These are phyloP conservation scores for Bruguiera parviflora DNA, from an alignment of 345 rosid species.

Conservation along the genomic window DNA sequence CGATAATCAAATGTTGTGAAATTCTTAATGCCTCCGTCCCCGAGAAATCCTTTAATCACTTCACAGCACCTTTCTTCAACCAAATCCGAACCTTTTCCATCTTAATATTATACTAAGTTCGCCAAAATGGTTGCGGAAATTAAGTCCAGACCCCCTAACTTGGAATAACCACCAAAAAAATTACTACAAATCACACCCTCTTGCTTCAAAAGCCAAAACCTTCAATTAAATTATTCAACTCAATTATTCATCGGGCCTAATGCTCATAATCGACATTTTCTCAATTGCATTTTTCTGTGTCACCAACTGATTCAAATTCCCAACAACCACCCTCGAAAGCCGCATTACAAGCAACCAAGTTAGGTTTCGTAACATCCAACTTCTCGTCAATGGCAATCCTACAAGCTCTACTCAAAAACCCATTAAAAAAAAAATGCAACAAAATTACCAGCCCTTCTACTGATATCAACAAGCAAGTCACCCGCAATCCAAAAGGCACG, in stretches of 20 bases:
- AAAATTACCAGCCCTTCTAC: slow-evolving; percentile 44
- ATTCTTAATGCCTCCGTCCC: slow-evolving; percentile 53
- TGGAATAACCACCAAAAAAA: slow-evolving; percentile 69
- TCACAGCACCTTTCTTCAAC: slow-evolving; percentile 53
- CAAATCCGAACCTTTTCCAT: slow-evolving; percentile 28
- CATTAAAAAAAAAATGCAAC: slow-evolving; percentile 36
- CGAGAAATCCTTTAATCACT: slow-evolving; percentile 60
- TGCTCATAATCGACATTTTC: slow-evolving; percentile 62
- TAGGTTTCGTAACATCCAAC: slow-evolving; percentile 67
- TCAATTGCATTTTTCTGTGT: slow-evolving; percentile 64
- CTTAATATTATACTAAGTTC: slow-evolving; percentile 30
- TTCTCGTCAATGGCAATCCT: slow-evolving; percentile 74
- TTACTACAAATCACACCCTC: slow-evolving; percentile 36
- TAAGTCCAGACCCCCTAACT: slow-evolving; percentile 49
- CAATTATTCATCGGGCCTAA: slow-evolving; percentile 69
- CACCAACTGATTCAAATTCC: slow-evolving; percentile 50
- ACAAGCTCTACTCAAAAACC: slow-evolving; percentile 67
- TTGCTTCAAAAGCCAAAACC: slow-evolving; percentile 52
- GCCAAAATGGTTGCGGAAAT: slow-evolving; percentile 36
- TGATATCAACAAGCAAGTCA: slow-evolving; percentile 45
- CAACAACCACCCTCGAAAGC: slow-evolving; percentile 67
- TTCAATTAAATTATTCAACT: slow-evolving; percentile 55
- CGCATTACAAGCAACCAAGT: slow-evolving; percentile 60
- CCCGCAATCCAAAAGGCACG: slow-evolving; percentile 75
- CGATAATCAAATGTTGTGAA: slow-evolving; percentile 59